Conservation (phyloP, 2,329 filamentous ascomycete species). For the Trichoderma sp. region DNA sequence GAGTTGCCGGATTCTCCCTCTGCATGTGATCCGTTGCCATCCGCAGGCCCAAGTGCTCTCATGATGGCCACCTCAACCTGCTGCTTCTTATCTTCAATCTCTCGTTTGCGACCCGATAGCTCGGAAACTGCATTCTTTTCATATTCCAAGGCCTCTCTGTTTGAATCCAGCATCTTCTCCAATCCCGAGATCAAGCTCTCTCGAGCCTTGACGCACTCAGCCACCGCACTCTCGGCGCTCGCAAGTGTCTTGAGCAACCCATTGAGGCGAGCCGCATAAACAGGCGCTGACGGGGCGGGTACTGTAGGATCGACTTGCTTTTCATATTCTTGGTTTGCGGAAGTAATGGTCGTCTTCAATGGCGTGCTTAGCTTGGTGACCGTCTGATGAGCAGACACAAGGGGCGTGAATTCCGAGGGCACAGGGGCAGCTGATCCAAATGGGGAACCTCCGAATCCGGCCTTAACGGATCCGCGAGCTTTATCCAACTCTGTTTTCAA, state of each 20-base stretch:
- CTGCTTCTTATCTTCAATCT: conserved; percentile 77
- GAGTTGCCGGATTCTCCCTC: conserved; percentile 46
- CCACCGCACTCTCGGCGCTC: conserved; percentile 82
- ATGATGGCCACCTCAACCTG: conserved; percentile 92
- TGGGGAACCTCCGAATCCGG: conserved; percentile 54
- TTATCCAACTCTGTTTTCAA: conserved; percentile 58
- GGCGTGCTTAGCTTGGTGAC: conserved; percentile 69
- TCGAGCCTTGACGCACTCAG: conserved; percentile 84
- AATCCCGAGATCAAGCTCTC: conserved; percentile 73
- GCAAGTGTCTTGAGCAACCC: conserved; percentile 86
- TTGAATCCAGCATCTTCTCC: conserved; percentile 75
- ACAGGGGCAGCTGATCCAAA: conserved; percentile 57
- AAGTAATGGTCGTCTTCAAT: conserved; percentile 62
- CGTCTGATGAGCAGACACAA: conserved; percentile 71
- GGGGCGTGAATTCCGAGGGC: conserved; percentile 71
- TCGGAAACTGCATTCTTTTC: conserved; percentile 67
- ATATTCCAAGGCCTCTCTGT: conserved; percentile 63
- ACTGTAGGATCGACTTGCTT: conserved; percentile 73
- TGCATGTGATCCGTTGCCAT: conserved; percentile 47
- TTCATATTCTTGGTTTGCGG: conserved; percentile 77
- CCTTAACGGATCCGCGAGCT: conserved; percentile 50
- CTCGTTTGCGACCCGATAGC: conserved; percentile 62
- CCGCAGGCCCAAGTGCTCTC: conserved; percentile 67
- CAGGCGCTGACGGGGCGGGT: conserved; percentile 73
- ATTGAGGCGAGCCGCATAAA: conserved; percentile 85